Conservation (phyloP, 1,284 basidiomycete genomes). For the Ustilago hordei region DNA sequence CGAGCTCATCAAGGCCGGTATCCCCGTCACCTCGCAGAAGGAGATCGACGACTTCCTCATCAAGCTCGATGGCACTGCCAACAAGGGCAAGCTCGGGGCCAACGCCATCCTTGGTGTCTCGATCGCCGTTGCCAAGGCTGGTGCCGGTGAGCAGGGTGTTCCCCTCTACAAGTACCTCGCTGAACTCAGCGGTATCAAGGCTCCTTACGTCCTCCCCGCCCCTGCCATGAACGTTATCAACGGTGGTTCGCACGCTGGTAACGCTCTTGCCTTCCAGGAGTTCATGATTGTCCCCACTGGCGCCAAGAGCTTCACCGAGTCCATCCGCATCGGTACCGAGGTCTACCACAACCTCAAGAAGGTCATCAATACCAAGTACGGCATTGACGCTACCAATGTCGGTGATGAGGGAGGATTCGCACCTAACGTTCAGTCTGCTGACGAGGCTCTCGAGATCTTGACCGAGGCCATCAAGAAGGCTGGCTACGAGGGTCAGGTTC, state of each 20-base stretch:
- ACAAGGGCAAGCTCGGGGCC: constrained; percentile 99
- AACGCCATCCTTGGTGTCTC: constrained; percentile 99
- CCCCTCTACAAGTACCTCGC: constrained; percentile 98
- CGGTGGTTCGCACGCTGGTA: constrained; percentile 98
- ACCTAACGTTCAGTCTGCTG: constrained; percentile 95
- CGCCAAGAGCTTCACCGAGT: constrained; percentile 97
- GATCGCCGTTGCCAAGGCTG: constrained; percentile 94
- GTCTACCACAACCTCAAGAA: constrained; percentile 99
- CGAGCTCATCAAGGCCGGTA: constrained; percentile 84
- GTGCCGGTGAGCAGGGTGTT: constrained; percentile 78
- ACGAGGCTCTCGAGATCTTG: constrained; percentile 96
- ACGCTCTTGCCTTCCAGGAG: constrained; percentile 87
- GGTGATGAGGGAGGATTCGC: constrained; percentile 99
- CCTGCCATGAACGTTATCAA: constrained; percentile 98
- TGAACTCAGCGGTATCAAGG: constrained; percentile 90
- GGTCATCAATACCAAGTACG: constrained; percentile 99
- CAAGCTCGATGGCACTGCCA: constrained; percentile 95
- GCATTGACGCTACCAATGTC: constrained; percentile 98
- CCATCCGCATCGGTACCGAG: constrained; percentile 98
- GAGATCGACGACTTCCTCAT: constrained; percentile 98
- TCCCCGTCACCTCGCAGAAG: constrained; percentile 91
- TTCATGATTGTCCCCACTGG: constrained; percentile 99
- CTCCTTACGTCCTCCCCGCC: constrained; percentile 80
- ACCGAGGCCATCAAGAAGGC: constrained; percentile 96
- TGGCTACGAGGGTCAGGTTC: constrained; percentile 97